Evolutionary conservation across 768 basidiomycete species (phyloP), one percentile per base, ranked within the genome.

Genomic region (Suillus bovinus): DNA sequence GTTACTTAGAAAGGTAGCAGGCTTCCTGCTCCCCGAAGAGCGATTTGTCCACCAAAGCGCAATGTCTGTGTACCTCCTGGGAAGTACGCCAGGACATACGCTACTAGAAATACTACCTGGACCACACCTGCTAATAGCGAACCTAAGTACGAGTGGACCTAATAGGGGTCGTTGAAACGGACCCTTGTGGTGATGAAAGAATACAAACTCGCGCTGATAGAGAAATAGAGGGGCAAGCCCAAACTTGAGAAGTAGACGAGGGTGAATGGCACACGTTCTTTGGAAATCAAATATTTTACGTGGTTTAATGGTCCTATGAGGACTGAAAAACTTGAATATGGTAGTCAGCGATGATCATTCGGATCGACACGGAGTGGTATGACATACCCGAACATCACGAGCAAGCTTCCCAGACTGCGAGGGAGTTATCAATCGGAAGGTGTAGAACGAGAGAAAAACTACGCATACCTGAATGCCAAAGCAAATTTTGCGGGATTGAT

Each of bases 71-170:
- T 83, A 33, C 90, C 96, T 11, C 93, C 95, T 22, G 97, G 97
- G 77, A 99, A 99, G 78, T 98, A 99, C 0, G 95, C 95, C 20
- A 94, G 81, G 8, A 99, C 83, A 71, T 99, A 99, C 16, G 90
- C 83, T 16, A 97, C 80, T 20, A 99, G 85, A 2, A 95, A 88
- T 49, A 91, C 78, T 44, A 97, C 86, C 85, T 93, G 70, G 4
- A 97, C 81, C 39, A 88, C 83, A 14, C 91, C 94, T 36, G 86
- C 86, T 59, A 97, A 71, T 42, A 99, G 77, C 1, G 93, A 96
- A 9, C 94, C 93, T 33, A 99, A 66, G 64, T 94, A 94, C 22
- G 94, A 94, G 54, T 89, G 86, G 14, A 83, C 81, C 93, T 96
- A 74, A 13, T 31, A 53, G 4, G 33, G 17, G 5, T 34, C 41